phyloP scores from a whole-genome alignment of 768 basidiomycete genomes.

The Pholiota conissans region DNA sequence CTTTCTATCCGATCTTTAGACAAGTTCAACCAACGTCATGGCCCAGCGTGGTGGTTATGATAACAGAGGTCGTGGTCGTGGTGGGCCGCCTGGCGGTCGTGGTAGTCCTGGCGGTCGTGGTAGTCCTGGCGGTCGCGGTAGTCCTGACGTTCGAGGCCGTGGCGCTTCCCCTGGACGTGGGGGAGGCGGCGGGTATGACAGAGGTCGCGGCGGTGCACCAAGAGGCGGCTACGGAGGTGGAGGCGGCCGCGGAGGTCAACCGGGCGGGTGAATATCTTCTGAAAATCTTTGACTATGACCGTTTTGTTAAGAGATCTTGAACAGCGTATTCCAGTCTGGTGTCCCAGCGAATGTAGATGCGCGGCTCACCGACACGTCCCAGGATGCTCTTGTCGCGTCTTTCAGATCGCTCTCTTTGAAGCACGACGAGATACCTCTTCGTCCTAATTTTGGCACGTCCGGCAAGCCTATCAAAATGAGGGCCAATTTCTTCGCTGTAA shows the following conservation, averaged over 20 bases:
- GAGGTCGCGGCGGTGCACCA: constrained; percentile 27
- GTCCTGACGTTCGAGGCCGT: constrained; percentile 32
- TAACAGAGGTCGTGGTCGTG: constrained; percentile 39
- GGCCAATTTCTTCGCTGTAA: constrained; percentile 69
- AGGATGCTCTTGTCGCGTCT: constrained; percentile 39
- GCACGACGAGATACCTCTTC: constrained; percentile 48
- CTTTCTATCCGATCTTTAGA: neutral
- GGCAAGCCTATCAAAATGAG: constrained; percentile 53
- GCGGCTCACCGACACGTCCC: constrained; percentile 40
- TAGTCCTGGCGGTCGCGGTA: constrained; percentile 25
- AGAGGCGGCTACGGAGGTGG: constrained; percentile 12
- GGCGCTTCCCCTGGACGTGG: constrained; percentile 21
- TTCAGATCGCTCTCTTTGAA: constrained; percentile 33
- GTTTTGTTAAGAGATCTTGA: constrained; percentile 4
- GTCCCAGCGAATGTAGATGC: constrained; percentile 39
- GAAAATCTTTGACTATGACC: neutral
- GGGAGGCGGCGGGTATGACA: constrained; percentile 26
- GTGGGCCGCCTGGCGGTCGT: constrained; percentile 27
- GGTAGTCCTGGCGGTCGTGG: constrained; percentile 23
- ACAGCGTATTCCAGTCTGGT: constrained; percentile 40
- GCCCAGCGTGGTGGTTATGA: too few relatives aligned
- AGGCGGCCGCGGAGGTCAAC: constrained; percentile 25
- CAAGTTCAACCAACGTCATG: constrained; percentile 32
- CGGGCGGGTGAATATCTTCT: constrained; percentile 31
- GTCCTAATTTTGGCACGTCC: constrained; percentile 56